Evolutionary conservation across 306 rosid species (phyloP).

Genomic region (Prunus armeniaca): DNA sequence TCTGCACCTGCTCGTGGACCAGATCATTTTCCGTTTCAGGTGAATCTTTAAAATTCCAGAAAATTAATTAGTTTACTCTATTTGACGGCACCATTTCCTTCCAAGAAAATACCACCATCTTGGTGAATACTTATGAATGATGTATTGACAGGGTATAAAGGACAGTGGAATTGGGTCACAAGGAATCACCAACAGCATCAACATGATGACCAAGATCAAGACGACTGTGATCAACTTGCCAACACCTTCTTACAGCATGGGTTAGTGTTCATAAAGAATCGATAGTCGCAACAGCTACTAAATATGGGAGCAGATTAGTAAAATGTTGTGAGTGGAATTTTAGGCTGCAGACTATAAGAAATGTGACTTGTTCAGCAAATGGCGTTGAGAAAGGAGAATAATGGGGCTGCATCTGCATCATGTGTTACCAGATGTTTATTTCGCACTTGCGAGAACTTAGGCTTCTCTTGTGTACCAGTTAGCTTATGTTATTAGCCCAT

Average conservation of each 20-base stretch:
- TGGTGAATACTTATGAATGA: not conserved
- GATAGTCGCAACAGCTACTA: not conserved
- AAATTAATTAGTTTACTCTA: not conserved
- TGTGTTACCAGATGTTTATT: not conserved
- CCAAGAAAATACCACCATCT: not conserved
- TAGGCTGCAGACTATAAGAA: slow-evolving; percentile 20
- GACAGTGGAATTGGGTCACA: slow-evolving; percentile 99
- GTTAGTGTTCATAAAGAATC: slow-evolving; percentile 33
- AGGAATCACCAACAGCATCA: slow-evolving; percentile 94
- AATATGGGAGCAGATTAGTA: not conserved
- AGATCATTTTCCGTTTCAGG: slow-evolving; percentile 98
- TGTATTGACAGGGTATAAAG: slow-evolving; percentile 65
- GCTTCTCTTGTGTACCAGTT: not conserved
- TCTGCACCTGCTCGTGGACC: slow-evolving; percentile 99
- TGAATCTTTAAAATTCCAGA: slow-evolving; percentile 6
- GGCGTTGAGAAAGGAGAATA: slow-evolving; percentile 8
- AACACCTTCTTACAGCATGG: slow-evolving; percentile 91
- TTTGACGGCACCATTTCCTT: not conserved
- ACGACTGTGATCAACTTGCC: slow-evolving; percentile 87
- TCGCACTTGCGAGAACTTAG: not conserved
- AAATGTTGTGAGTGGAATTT: not conserved
- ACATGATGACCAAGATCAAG: slow-evolving; percentile 98
- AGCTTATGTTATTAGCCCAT: too few relatives aligned
- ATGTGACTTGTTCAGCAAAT: not conserved
- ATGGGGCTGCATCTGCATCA: not conserved